Evolutionary conservation across 2,329 filamentous ascomycete species (phyloP), one percentile per base, ranked within the genome.

Genomic region (Falciphora oryzae): DNA sequence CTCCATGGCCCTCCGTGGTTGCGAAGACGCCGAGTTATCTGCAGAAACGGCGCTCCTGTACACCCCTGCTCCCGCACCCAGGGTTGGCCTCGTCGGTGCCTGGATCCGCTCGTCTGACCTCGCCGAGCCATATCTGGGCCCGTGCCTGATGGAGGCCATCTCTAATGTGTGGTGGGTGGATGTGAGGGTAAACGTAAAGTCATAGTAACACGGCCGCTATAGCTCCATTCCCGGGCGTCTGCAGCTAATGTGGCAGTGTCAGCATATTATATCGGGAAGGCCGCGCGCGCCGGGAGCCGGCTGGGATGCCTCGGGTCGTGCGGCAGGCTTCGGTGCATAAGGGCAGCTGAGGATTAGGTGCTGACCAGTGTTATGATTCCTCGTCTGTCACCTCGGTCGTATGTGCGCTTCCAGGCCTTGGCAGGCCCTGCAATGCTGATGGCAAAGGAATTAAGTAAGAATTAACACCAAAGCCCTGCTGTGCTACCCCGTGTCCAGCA

Each of bases 1-100:
- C 57, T 53, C 63, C 58, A 64, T 64, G 29, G 31, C 63, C 18
- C 27, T 38, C 28, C 63, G 38, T 18, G 56, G n/a, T 28, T 58
- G 28, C 56, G 62, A 22, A 63, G 28, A n/a, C 7, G 56, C 72
- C 71, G 22, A 66, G 59, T 63, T 71, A 72, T 66, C 70, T 74
- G n/a, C 67, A 71, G 65, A 22, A 71, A 68, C 38, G 71, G 67
- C 27, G 72, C 69, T 32, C 72, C 72, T 25, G 66, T 69, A 31
- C 69, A 69, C 53, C 70, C 66, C 38, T 73, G 73, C 66, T 72
- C 71, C 63, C 71, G 63, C 69, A 35, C 71, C 71, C 64, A 66
- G 74, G 32, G 69, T 67, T 61, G 68, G 69, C 50, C 67, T 68
- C 64, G n/a, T 59, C 27, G 57, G 38, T 57, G 59, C 22, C 16